These are phyloP conservation scores for Rhizophora apiculata DNA, from an alignment of 345 rosid species.

Conservation along the genomic window DNA sequence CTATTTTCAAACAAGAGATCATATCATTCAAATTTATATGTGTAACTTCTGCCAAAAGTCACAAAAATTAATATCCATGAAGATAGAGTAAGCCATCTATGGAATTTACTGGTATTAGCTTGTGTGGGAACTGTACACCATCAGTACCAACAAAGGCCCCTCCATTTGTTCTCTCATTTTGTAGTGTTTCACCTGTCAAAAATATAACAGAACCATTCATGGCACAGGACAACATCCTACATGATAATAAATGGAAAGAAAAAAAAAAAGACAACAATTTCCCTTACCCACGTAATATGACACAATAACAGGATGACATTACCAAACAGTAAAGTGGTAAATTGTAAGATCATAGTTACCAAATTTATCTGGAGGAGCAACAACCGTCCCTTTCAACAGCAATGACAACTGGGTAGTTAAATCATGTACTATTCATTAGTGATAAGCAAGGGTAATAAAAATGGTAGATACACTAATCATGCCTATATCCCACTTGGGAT, in stretches of 20 bases:
- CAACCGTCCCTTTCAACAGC: slow-evolving; percentile 89
- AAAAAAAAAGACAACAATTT: background rate
- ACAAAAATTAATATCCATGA: background rate
- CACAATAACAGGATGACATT: background rate
- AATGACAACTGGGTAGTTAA: slow-evolving; percentile 57
- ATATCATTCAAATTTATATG: background rate
- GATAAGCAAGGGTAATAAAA: slow-evolving; percentile 8
- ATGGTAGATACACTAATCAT: background rate
- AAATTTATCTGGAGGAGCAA: slow-evolving; percentile 97
- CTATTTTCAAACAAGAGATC: background rate
- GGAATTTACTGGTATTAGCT: slow-evolving; percentile 77
- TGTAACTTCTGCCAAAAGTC: no score
- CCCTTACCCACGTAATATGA: background rate
- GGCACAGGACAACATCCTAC: background rate
- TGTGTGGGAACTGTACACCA: slow-evolving; percentile 82
- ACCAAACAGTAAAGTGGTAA: background rate
- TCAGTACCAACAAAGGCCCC: slow-evolving; percentile 76
- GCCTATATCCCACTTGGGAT: background rate
- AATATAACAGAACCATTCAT: background rate
- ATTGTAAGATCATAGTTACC: slow-evolving; percentile 42
- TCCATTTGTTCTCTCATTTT: slow-evolving; percentile 80
- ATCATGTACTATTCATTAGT: slow-evolving; percentile 28
- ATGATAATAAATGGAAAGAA: background rate
- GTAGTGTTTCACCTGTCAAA: slow-evolving; percentile 76
- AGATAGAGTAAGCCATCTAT: background rate